Evolutionary conservation across 2,329 filamentous ascomycete genomes (phyloP).

Genomic region (Epichloe festucae): DNA sequence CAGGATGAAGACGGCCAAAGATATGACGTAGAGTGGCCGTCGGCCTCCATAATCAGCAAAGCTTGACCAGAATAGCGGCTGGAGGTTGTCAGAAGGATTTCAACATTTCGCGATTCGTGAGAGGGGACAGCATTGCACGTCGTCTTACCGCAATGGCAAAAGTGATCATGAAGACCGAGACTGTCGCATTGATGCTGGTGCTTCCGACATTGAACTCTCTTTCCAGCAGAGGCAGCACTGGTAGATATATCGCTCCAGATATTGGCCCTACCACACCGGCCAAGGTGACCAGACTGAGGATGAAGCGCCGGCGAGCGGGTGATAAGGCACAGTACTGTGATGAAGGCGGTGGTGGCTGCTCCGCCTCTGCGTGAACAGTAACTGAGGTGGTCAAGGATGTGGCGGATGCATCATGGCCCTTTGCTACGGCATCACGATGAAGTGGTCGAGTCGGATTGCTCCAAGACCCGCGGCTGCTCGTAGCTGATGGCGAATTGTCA

Average conservation of each 20-base stretch:
- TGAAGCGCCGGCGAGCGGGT: constrained; percentile 20
- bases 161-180: constrained; percentile 30
- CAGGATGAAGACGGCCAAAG: constrained; percentile 24
- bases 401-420: not conserved
- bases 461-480: not conserved
- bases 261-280: constrained; percentile 30
- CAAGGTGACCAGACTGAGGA: constrained; percentile 25
- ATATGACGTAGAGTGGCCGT: constrained; percentile 26
- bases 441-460: not conserved
- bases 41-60: constrained; percentile 26
- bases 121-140: too few relatives aligned
- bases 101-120: too few relatives aligned
- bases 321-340: constrained; percentile 25
- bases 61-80: constrained; percentile 28
- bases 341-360: constrained; percentile 2
- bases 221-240: constrained; percentile 24
- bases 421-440: not conserved
- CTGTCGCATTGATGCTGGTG: constrained; percentile 27
- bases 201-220: constrained; percentile 22
- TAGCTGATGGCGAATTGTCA: not conserved
- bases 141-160: constrained; percentile 24
- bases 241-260: constrained; percentile 31
- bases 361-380: not conserved
- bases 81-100: not conserved
- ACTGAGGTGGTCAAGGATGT: not conserved